These are phyloP conservation scores for Coemansia sp. DNA, from an alignment of 192 early-diverging fungal species.

Conservation along the genomic window DNA sequence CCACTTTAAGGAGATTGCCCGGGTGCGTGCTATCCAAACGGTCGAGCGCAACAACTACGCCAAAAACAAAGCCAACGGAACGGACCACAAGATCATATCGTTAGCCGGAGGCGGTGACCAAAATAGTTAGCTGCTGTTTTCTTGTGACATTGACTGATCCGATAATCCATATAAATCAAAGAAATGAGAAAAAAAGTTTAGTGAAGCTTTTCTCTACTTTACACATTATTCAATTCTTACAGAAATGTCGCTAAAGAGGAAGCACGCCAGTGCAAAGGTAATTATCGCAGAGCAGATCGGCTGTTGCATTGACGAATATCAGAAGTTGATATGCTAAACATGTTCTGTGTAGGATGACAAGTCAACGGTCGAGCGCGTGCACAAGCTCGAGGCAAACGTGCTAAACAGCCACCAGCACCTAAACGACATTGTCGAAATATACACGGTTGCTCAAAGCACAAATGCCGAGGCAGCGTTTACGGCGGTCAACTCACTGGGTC, in stretches of 20 bases:
- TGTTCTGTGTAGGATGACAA: constrained; percentile 2
- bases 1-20: constrained; percentile 82
- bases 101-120: constrained; percentile 2
- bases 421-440: constrained; percentile 72
- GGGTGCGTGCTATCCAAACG: constrained; percentile 51
- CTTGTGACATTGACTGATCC: no score
- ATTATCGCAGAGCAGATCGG: not conserved
- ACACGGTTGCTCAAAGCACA: constrained; percentile 39
- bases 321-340: not conserved
- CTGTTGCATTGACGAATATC: no score
- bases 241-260: constrained; percentile 35
- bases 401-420: constrained; percentile 68
- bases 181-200: not conserved
- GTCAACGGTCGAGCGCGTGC: constrained; percentile 42
- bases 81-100: constrained; percentile 49
- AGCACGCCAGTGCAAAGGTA: constrained; percentile 20
- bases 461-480: constrained; percentile 62
- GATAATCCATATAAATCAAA: not conserved
- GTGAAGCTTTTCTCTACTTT: not conserved
- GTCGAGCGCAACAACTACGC: constrained; percentile 51
- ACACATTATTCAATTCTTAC: no score
- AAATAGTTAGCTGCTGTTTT: no score
- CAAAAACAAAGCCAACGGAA: constrained; percentile 42
- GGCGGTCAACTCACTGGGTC: constrained; percentile 69
- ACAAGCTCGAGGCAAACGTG: constrained; percentile 62